Evolutionary conservation across 306 rosid species (phyloP).

Genomic region (Herpetospermum pedunculosum): DNA sequence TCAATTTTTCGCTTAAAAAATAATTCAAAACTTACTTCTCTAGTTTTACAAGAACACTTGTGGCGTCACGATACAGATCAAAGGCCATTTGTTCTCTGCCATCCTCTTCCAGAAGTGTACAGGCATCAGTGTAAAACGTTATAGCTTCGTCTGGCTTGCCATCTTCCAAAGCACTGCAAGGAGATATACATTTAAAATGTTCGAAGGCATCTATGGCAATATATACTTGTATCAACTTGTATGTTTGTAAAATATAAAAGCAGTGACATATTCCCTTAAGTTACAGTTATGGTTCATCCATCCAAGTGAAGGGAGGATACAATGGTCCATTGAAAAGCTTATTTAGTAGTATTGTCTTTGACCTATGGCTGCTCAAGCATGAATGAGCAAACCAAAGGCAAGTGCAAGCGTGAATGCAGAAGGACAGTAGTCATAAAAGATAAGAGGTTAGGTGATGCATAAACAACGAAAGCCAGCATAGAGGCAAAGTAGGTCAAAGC

Average conservation of each 20-base stretch:
- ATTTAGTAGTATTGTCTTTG: neutral
- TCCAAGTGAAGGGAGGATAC: neutral
- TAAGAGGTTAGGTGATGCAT: neutral
- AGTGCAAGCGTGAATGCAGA: neutral
- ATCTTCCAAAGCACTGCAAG: constrained; percentile 77
- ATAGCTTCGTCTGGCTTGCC: constrained; percentile 70
- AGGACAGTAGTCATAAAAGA: neutral
- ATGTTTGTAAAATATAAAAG: neutral
- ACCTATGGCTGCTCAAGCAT: neutral
- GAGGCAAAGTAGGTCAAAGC: neutral
- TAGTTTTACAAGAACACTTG: constrained; percentile 55
- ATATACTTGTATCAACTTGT: neutral
- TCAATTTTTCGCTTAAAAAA: too few species aligned
- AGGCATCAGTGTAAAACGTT: constrained; percentile 75
- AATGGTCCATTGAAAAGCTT: neutral
- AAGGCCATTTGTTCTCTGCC: constrained; percentile 93
- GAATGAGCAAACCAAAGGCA: neutral
- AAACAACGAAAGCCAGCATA: neutral
- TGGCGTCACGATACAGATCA: constrained; percentile 78
- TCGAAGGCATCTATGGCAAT: neutral
- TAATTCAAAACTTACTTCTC: constrained; percentile 58
- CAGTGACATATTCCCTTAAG: neutral
- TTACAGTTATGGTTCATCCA: constrained; percentile 1
- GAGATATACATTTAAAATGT: constrained; percentile 2
- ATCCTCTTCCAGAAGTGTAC: constrained; percentile 81